These are phyloP conservation scores for Eudorina sp. DNA, from an alignment of 139 green algal species.

Conservation along the genomic window DNA sequence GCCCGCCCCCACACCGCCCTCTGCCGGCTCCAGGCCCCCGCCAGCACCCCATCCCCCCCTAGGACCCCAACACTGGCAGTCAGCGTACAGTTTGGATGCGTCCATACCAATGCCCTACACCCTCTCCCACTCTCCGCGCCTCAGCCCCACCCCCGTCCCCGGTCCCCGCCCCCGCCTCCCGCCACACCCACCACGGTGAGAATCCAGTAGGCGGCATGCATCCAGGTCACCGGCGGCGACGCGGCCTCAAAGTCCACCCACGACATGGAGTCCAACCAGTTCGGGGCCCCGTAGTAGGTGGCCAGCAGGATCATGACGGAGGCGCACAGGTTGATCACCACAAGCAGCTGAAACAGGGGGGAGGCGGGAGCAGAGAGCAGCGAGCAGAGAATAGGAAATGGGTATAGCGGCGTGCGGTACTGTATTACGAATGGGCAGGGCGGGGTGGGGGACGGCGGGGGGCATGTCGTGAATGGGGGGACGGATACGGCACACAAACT, in stretches of 20 bases:
- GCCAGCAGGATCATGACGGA: slow-evolving; percentile 44
- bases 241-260: neutral
- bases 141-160: neutral
- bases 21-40: no score
- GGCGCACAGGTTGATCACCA: slow-evolving; percentile 33
- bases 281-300: neutral
- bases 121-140: no score
- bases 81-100: no score
- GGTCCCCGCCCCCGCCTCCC: neutral
- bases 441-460: neutral
- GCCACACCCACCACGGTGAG: slow-evolving; percentile 48
- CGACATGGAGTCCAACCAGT: neutral
- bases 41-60: no score
- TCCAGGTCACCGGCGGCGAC: slow-evolving; percentile 12
- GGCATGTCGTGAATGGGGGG: no score
- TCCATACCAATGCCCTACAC: no score
- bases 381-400: neutral
- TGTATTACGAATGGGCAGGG: neutral
- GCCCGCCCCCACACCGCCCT: no score
- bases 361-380: no score
- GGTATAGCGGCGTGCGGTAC: neutral
- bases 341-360: neutral
- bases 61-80: no score
- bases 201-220: slow-evolving; percentile 36
- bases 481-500: no score